Percentiles rank a stretch among this genome's conserved stretches.
Conservation (phyloP, 306 rosid species). For the Trifolium dubium region DNA sequence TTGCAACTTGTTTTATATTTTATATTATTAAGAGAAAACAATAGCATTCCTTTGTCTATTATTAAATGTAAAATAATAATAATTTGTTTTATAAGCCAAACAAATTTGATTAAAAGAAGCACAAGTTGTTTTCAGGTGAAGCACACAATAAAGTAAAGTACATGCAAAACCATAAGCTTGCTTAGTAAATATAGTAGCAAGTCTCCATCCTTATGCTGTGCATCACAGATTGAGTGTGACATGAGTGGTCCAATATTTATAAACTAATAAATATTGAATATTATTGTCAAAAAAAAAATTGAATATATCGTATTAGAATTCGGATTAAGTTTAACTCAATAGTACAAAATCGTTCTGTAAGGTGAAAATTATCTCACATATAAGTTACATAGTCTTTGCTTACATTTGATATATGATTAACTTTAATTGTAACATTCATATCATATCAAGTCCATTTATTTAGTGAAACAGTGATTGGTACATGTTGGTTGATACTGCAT, state of each 20-base stretch:
- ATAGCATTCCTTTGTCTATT: slow-evolving; percentile 9
- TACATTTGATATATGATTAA: neutral
- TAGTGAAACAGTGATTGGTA: neutral
- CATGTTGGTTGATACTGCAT: neutral
- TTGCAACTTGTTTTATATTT: slow-evolving; percentile 35
- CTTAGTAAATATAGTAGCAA: neutral
- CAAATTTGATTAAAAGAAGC: neutral
- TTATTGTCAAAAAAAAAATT: too few species aligned
- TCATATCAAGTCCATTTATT: neutral
- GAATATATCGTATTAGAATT: too few species aligned
- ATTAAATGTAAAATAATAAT: neutral
- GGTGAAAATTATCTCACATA: too few species aligned
- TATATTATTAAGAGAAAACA: neutral
- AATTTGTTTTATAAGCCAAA: neutral
- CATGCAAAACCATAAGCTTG: neutral
- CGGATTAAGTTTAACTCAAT: too few species aligned
- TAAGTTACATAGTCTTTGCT: neutral
- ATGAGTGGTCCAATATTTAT: too few species aligned
- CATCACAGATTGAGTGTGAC: neutral
- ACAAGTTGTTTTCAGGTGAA: slow-evolving; percentile 1
- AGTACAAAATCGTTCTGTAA: too few species aligned
- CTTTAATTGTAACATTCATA: neutral
- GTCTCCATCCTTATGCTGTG: neutral
- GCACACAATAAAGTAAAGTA: neutral
- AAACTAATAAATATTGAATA: too few species aligned